Evolutionary conservation across 129 eudicot genomes (phyloP), one percentile per base, ranked within the genome.

Genomic region (Pittosporum tobira): DNA sequence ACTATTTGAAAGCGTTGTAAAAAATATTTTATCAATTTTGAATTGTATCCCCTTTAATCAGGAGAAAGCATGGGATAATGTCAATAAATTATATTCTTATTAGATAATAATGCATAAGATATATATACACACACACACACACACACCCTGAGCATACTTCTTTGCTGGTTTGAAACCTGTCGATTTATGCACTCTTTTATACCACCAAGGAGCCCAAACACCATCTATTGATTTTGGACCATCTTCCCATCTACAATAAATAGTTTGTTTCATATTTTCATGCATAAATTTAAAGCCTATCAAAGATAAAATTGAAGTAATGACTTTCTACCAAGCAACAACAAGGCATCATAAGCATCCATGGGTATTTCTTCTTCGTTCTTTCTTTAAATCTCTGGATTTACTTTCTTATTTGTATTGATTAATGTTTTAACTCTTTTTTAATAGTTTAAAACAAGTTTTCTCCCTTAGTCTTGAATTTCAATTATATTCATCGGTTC

Each of bases 131-230:
- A n/a, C n/a, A n/a, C n/a, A n/a, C n/a, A n/a, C n/a, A n/a, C n/a
- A n/a, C n/a, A n/a, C n/a, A n/a, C n/a, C 99, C 49, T 64, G 57
- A 50, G 88, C 85, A 68, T 83, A 91, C 69, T 87, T 74, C 24
- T 66, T 70, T 59, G 81, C 70, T 49, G 70, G 73, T 40, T 66
- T 49, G 52, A 91, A 91, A 48, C 91, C 75, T 30, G 83, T 83
- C 4, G 96, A 87, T 27, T 79, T 83, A 68, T 91, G 99, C 21
- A 85, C 85, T 22, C 69, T 83, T 53, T 62, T 66, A 72, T 91
- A 87, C 99, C 99, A 91, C 84, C 95, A 91, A 22, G 99, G 95
- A 43, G 96, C 99, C 99, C 99, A 91, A 38, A 87, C 28, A 20
- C 99, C 99, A 75, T 91, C 99, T 24, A 74, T 65, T 30, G 91